Conservation (phyloP, 1,284 basidiomycete genomes). For the Cryptococcus amylolentus region DNA sequence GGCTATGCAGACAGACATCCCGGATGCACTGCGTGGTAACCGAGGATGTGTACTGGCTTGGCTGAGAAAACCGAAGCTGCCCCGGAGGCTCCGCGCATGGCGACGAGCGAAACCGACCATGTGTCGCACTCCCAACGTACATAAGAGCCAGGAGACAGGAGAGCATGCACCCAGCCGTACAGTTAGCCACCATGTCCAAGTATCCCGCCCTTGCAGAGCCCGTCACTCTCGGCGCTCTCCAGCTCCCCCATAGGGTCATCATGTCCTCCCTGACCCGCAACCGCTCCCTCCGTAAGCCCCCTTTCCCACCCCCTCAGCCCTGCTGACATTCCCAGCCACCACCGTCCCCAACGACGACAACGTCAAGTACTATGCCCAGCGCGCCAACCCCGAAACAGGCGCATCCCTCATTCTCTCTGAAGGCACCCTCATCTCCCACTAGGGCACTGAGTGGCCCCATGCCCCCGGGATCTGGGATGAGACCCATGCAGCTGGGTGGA, state of each 20-base stretch:
- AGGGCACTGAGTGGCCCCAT: constrained; percentile 10
- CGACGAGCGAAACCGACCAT: too few relatives aligned
- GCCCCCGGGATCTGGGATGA: constrained; percentile 21
- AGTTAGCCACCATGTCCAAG: constrained; percentile 16
- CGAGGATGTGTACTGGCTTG: too few relatives aligned
- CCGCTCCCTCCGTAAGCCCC: constrained; percentile 8
- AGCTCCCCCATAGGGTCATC: constrained; percentile 1
- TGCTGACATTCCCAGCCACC: neutral
- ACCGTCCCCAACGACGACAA: constrained; percentile 10
- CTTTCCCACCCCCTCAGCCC: too few relatives aligned
- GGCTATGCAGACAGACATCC: too few relatives aligned
- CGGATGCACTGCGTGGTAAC: too few relatives aligned
- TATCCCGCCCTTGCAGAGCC: constrained; percentile 7
- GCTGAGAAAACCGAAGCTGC: too few relatives aligned
- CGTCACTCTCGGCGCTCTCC: constrained; percentile 6
- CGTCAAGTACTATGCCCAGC: constrained; percentile 9
- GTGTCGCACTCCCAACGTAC: neutral
- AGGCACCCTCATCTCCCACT: constrained; percentile 6
- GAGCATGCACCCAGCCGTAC: neutral
- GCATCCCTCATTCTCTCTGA: constrained; percentile 8
- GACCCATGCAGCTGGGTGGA: constrained; percentile 25
- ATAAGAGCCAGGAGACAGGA: neutral
- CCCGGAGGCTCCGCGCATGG: too few relatives aligned
- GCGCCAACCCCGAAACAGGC: constrained; percentile 3
- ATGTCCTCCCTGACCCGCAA: constrained; percentile 12